Evolutionary conservation across 768 basidiomycete genomes (phyloP).

Genomic region (Rhodotorula taiwanensis): DNA sequence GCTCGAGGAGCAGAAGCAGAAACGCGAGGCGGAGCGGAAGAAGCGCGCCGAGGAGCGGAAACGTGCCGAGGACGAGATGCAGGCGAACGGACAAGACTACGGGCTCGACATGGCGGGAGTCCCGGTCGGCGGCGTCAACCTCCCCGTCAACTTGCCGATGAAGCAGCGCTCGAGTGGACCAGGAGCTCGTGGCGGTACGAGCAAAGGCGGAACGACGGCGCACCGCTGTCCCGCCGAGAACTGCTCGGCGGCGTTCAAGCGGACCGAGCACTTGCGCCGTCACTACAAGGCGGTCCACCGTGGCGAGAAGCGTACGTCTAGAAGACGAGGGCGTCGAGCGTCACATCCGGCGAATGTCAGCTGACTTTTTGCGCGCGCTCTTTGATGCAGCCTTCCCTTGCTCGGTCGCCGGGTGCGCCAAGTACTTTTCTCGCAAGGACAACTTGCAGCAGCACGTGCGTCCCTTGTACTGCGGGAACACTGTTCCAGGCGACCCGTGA

Average conservation of each 20-base stretch:
- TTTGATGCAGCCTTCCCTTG: slow-evolving; percentile 61
- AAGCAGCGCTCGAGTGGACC: background rate
- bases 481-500: too few relatives aligned
- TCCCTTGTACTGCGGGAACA: too few relatives aligned
- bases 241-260: slow-evolving; percentile 80
- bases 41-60: too few relatives aligned
- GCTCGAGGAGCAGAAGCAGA: background rate
- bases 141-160: background rate
- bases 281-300: slow-evolving; percentile 84
- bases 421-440: slow-evolving; percentile 71
- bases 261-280: slow-evolving; percentile 83
- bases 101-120: too few relatives aligned
- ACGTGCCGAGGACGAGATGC: too few relatives aligned
- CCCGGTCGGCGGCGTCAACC: too few relatives aligned
- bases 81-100: too few relatives aligned
- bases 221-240: slow-evolving; percentile 31
- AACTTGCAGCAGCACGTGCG: slow-evolving; percentile 64
- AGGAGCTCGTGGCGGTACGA: slow-evolving; percentile 7
- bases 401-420: slow-evolving; percentile 59
- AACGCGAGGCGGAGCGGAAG: background rate
- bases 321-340: slow-evolving; percentile 29
- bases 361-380: background rate
- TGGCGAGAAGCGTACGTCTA: slow-evolving; percentile 75
- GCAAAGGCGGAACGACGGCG: slow-evolving; percentile 15
- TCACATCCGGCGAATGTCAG: background rate